Evolutionary conservation across 768 basidiomycete genomes (phyloP).

Genomic region (Wakefieldia striispora): DNA sequence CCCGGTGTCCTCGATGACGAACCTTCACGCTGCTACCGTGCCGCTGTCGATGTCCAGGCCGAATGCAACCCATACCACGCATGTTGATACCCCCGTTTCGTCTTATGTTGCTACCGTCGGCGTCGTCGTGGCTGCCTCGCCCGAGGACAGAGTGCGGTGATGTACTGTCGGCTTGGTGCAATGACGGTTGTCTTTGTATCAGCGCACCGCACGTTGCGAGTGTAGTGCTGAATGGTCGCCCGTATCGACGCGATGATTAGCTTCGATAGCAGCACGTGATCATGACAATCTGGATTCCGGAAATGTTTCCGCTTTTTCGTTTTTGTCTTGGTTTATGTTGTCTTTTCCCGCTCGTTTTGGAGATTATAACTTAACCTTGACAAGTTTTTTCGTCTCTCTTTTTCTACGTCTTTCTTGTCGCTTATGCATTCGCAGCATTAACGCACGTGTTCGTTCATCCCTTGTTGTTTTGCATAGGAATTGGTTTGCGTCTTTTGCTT

Average conservation of each 20-base stretch:
- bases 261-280: background rate
- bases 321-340: background rate
- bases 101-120: constrained; percentile 3
- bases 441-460: constrained; percentile 5
- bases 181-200: constrained; percentile 6
- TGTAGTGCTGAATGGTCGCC: background rate
- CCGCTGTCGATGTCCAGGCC: constrained; percentile 16
- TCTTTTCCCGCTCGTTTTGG: constrained; percentile 1
- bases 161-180: constrained; percentile 12
- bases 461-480: constrained; percentile 32
- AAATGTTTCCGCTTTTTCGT: background rate
- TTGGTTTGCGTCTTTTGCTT: constrained; percentile 1
- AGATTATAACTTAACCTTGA: constrained; percentile 4
- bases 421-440: constrained; percentile 3
- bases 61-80: constrained; percentile 6
- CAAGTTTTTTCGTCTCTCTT: too few relatives aligned
- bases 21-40: constrained; percentile 8
- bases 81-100: constrained; percentile 2
- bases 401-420: background rate
- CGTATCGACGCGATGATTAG: background rate
- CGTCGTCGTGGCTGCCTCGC: constrained; percentile 5
- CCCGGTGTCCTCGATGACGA: constrained; percentile 22
- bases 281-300: background rate
- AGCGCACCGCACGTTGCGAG: too few relatives aligned
- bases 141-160: background rate